Conservation (phyloP, 345 rosid species). For the Sapria himalayana region DNA sequence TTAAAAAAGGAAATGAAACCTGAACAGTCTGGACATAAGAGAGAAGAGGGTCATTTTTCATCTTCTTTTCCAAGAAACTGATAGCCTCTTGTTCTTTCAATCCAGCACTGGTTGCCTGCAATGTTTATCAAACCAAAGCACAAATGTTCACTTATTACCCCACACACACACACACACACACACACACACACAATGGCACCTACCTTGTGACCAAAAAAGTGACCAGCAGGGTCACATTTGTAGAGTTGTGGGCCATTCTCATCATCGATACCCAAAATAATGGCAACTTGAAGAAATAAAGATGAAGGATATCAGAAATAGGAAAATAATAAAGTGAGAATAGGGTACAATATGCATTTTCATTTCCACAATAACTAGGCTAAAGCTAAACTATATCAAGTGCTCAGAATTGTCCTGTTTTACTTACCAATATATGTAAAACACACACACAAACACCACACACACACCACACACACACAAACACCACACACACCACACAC, state of each 20-base stretch:
- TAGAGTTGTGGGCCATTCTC: conserved; percentile 82
- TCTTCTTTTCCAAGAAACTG: conserved; percentile 95
- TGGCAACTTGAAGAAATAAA: conserved; percentile 43
- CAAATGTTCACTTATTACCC: not conserved
- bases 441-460: no score
- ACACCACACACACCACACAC: no score
- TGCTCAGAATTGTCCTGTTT: no score
- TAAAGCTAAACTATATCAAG: no score
- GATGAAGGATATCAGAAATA: not conserved
- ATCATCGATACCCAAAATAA: conserved; percentile 92
- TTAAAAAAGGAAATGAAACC: conserved; percentile 14
- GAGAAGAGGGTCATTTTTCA: conserved; percentile 81
- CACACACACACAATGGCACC: no score
- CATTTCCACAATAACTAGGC: no score
- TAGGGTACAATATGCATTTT: no score
- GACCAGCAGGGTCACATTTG: conserved; percentile 99
- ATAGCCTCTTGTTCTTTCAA: conserved; percentile 96
- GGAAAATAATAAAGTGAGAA: not conserved
- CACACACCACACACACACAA: no score
- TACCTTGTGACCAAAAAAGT: conserved; percentile 96
- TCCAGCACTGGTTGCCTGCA: conserved; percentile 97
- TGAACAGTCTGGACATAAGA: conserved; percentile 89
- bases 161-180: no score
- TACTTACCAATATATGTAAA: no score
- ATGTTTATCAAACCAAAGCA: not conserved